Percentiles rank a stretch among this genome's conserved stretches.
Conservation (phyloP, 441 rosid species). For the Pelargonium myrrhifolium region DNA sequence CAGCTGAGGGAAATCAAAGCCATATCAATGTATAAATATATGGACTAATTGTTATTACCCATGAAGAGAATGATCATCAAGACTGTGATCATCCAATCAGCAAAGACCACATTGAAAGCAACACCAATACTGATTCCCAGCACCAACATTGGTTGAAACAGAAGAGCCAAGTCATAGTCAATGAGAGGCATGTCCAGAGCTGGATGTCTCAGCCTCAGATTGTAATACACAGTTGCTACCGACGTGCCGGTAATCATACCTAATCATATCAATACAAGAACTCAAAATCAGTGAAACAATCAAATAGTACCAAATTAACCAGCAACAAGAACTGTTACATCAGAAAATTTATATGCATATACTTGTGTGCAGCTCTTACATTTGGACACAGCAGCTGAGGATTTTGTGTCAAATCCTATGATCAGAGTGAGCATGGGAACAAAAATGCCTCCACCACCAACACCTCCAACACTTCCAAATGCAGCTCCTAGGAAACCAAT, state of each 20-base stretch:
- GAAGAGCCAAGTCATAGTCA: constrained; percentile 64
- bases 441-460: constrained; percentile 40
- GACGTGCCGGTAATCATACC: constrained; percentile 81
- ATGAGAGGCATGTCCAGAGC: constrained; percentile 60
- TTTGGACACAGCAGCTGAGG: constrained; percentile 37
- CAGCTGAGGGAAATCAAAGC: background rate
- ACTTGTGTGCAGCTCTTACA: constrained; percentile 15
- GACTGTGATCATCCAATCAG: constrained; percentile 72
- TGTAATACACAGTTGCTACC: constrained; percentile 57
- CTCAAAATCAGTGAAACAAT: background rate
- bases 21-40: background rate
- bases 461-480: constrained; percentile 42
- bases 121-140: constrained; percentile 71
- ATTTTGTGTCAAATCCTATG: constrained; percentile 35
- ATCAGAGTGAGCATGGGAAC: constrained; percentile 39
- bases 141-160: constrained; percentile 73
- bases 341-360: no score
- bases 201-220: constrained; percentile 57
- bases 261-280: constrained; percentile 13
- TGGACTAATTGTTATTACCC: constrained; percentile 29
- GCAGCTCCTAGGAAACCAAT: constrained; percentile 42
- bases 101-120: constrained; percentile 54
- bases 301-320: no score
- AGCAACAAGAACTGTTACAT: no score
- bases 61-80: constrained; percentile 57